Evolutionary conservation across 805 yeast species (phyloP).

Genomic region (Sugiyamaella lignohabitans): DNA sequence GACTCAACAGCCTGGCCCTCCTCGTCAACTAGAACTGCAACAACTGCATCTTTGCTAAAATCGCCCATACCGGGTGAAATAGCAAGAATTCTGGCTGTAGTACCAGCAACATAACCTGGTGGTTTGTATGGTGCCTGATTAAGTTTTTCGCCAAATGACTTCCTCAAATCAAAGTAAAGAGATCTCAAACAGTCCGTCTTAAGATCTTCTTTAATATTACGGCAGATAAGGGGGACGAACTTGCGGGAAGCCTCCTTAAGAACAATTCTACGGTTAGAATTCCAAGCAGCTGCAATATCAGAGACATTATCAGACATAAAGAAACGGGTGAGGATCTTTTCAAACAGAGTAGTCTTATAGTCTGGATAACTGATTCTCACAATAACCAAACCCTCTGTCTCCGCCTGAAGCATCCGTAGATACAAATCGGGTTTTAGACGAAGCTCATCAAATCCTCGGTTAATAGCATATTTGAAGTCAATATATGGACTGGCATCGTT

Average conservation of each 20-base stretch:
- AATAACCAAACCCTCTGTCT: constrained; percentile 62
- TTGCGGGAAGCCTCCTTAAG: constrained; percentile 62
- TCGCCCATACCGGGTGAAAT: constrained; percentile 84
- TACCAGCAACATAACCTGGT: constrained; percentile 66
- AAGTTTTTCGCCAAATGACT: constrained; percentile 58
- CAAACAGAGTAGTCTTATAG: constrained; percentile 36
- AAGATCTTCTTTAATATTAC: constrained; percentile 76
- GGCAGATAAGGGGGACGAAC: constrained; percentile 58
- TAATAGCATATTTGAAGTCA: constrained; percentile 85
- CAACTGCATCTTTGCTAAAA: constrained; percentile 72
- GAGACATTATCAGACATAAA: constrained; percentile 47
- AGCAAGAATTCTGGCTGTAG: constrained; percentile 77
- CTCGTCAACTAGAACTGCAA: constrained; percentile 73
- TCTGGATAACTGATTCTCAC: constrained; percentile 54
- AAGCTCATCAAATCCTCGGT: constrained; percentile 72
- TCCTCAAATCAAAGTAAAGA: constrained; percentile 64
- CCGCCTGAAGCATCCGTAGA: constrained; percentile 89
- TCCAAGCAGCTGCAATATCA: constrained; percentile 74
- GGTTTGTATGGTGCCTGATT: constrained; percentile 95
- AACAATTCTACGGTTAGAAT: constrained; percentile 60
- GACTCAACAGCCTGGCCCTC: constrained; percentile 72
- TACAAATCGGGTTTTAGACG: constrained; percentile 70
- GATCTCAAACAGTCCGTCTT: constrained; percentile 68
- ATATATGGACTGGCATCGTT: constrained; percentile 75
- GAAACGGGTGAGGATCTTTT: constrained; percentile 33